These are phyloP conservation scores for Ajuga chamaepitys DNA, from an alignment of 257 asterid genomes.

Conservation along the genomic window DNA sequence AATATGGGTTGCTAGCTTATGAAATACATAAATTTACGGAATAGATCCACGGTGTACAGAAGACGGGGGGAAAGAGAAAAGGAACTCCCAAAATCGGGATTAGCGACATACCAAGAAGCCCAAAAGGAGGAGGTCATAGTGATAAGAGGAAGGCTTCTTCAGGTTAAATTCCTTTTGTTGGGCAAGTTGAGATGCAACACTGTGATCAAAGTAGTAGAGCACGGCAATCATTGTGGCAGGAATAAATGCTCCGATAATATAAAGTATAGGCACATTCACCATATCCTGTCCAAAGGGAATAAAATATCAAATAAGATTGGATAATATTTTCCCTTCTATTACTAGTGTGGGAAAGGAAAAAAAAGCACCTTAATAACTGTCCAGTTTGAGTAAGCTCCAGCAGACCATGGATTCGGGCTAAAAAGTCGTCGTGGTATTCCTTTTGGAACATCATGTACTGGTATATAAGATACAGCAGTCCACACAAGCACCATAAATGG, in stretches of 20 bases:
- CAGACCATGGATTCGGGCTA: constrained; percentile 99
- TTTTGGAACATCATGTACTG: constrained; percentile 59
- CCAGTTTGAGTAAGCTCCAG: constrained; percentile 94
- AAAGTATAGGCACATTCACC: constrained; percentile 75
- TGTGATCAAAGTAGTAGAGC: constrained; percentile 96
- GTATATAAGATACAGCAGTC: constrained; percentile 87
- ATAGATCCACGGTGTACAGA: not conserved
- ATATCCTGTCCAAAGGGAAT: constrained; percentile 64
- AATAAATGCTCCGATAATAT: constrained; percentile 84
- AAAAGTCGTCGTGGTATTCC: constrained; percentile 87
- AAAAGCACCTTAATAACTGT: constrained; percentile 78
- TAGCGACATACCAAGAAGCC: constrained; percentile 67
- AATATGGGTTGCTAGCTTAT: no score
- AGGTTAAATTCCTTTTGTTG: constrained; percentile 91
- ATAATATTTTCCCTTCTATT: not conserved
- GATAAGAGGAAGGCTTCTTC: constrained; percentile 89
- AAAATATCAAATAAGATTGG: not conserved
- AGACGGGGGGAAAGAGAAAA: not conserved
- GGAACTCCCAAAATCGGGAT: not conserved
- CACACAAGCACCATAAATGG: constrained; percentile 91
- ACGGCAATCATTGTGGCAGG: constrained; percentile 99
- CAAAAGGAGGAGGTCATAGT: constrained; percentile 90
- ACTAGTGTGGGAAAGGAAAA: not conserved
- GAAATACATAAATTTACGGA: not conserved
- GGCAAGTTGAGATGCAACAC: constrained; percentile 96